phyloP scores from a whole-genome alignment of 352 stramenopile species.

The Phytophthora sp. region DNA sequence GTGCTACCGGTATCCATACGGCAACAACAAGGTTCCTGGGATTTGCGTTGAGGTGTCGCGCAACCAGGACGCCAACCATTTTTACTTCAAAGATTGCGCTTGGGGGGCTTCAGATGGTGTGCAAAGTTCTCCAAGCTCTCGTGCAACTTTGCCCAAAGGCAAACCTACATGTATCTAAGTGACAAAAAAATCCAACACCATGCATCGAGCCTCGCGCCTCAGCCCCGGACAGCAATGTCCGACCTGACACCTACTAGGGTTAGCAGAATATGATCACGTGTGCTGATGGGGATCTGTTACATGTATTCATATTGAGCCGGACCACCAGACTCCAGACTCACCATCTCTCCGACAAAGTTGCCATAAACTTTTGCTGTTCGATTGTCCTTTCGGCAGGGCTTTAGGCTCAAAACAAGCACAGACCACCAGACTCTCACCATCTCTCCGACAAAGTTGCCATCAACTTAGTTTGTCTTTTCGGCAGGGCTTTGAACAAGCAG shows the following conservation, averaged over 20 bases:
- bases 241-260: background rate
- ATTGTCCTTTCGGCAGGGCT: background rate
- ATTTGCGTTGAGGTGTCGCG: conserved; percentile 16
- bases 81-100: conserved; percentile 6
- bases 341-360: too few relatives aligned
- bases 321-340: conserved; percentile 18
- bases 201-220: too few relatives aligned
- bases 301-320: background rate
- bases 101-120: conserved; percentile 15
- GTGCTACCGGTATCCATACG: too few relatives aligned
- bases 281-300: too few relatives aligned
- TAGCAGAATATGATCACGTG: too few relatives aligned
- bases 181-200: background rate
- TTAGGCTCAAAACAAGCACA: too few relatives aligned
- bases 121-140: conserved; percentile 9
- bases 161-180: background rate
- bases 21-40: background rate
- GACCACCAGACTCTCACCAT: too few relatives aligned
- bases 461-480: background rate
- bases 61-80: background rate
- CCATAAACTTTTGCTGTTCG: conserved; percentile 19
- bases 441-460: background rate
- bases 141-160: background rate
- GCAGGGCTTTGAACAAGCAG: background rate
- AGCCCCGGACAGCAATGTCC: too few relatives aligned